These are phyloP conservation scores for Pythium pyrilobum DNA, from an alignment of 352 stramenopile genomes.

Conservation along the genomic window DNA sequence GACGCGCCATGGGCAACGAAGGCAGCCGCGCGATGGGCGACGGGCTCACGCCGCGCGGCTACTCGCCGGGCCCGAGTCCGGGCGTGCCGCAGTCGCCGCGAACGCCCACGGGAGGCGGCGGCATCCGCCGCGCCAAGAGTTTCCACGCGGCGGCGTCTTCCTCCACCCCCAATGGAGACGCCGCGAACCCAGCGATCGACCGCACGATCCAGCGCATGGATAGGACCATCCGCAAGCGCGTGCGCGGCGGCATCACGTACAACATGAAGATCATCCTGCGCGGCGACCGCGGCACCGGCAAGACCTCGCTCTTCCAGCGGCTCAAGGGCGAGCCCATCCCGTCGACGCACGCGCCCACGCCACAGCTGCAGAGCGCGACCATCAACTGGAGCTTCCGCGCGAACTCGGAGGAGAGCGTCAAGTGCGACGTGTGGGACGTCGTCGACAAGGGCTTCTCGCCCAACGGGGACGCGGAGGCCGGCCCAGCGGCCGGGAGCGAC, in stretches of 20 bases:
- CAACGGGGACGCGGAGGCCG: not conserved
- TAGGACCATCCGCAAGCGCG: slow-evolving; percentile 68
- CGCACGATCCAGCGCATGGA: slow-evolving; percentile 80
- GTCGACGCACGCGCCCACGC: slow-evolving; percentile 59
- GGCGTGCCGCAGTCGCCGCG: slow-evolving; percentile 2
- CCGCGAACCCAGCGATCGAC: slow-evolving; percentile 26
- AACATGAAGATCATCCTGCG: slow-evolving; percentile 91
- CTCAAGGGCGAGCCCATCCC: slow-evolving; percentile 79
- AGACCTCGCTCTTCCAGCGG: slow-evolving; percentile 84
- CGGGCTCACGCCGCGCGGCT: slow-evolving; percentile 10
- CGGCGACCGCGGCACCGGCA: slow-evolving; percentile 79
- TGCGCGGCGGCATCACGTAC: slow-evolving; percentile 82
- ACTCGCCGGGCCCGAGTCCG: not conserved
- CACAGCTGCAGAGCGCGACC: slow-evolving; percentile 81
- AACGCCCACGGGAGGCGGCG: slow-evolving; percentile 3
- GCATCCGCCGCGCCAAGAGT: slow-evolving; percentile 32
- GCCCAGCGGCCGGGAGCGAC: not conserved
- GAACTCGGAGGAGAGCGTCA: slow-evolving; percentile 74
- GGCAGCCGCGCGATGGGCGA: slow-evolving; percentile 15
- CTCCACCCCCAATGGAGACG: slow-evolving; percentile 10
- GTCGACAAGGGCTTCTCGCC: slow-evolving; percentile 68
- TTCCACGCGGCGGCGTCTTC: slow-evolving; percentile 25
- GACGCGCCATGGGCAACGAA: slow-evolving; percentile 28
- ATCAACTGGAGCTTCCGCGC: slow-evolving; percentile 82
- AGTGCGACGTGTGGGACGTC: slow-evolving; percentile 91